A percentile compares a stretch with the other conserved stretches of the same genome.
phyloP scores from a whole-genome alignment of 495 filamentous ascomycete species.

The Usnea hakonensis region DNA sequence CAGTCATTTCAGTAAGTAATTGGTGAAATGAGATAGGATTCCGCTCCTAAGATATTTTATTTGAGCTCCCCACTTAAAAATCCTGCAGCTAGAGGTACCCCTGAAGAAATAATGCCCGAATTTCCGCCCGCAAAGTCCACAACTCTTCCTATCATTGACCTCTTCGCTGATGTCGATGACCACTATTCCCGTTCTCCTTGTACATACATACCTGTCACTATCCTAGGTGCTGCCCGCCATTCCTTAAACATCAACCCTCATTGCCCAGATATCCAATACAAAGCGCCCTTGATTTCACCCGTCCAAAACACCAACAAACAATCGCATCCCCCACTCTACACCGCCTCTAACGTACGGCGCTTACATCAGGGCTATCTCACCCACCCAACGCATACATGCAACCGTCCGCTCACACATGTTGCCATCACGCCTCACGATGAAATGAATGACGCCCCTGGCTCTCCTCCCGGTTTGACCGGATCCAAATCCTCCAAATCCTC shows the following conservation, averaged over 20 bases:
- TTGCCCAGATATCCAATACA: not conserved
- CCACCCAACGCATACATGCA: constrained; percentile 5
- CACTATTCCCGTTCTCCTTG: constrained; percentile 11
- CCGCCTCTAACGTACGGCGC: constrained; percentile 3
- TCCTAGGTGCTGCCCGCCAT: constrained; percentile 12
- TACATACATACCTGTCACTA: constrained; percentile 22
- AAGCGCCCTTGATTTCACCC: constrained; percentile 12
- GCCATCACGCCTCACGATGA: constrained; percentile 28
- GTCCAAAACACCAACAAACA: constrained; percentile 1
- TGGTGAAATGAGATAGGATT: too few relatives aligned
- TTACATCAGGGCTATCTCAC: not conserved
- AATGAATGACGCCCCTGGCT: constrained; percentile 63
- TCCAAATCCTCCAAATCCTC: constrained; percentile 88
- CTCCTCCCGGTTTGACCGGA: constrained; percentile 73
- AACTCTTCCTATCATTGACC: not conserved
- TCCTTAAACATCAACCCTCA: constrained; percentile 16
- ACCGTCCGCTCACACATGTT: constrained; percentile 12
- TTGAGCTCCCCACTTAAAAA: too few relatives aligned
- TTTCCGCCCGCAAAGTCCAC: not conserved
- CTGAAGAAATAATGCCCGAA: not conserved
- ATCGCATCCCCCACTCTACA: constrained; percentile 8
- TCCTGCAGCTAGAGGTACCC: not conserved
- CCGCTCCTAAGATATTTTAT: too few relatives aligned
- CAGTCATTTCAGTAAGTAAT: too few relatives aligned
- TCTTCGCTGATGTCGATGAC: not conserved